phyloP scores from a whole-genome alignment of 768 basidiomycete genomes.

The Crassisporium funariophilum region DNA sequence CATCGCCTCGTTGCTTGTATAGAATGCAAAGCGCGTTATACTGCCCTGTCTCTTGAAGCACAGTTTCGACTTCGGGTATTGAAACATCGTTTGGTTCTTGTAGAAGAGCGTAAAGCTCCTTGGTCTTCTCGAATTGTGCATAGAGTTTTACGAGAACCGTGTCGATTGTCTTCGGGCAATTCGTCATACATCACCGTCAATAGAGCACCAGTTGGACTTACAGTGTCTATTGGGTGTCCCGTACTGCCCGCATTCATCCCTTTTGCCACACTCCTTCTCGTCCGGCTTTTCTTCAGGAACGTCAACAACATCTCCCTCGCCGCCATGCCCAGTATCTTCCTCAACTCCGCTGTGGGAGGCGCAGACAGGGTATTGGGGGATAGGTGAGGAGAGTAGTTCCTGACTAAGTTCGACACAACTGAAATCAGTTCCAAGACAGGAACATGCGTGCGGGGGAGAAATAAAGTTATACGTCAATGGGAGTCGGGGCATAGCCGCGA shows the following conservation, averaged over 20 bases:
- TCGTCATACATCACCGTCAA: slow-evolving; percentile 1
- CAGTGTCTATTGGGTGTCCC: slow-evolving; percentile 24
- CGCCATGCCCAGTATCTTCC: slow-evolving; percentile 59
- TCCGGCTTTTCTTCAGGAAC: slow-evolving; percentile 65
- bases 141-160: slow-evolving; percentile 80
- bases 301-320: slow-evolving; percentile 77
- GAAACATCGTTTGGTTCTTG: slow-evolving; percentile 55
- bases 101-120: slow-evolving; percentile 63
- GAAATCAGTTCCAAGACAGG: slow-evolving; percentile 67
- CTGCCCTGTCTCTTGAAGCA: slow-evolving; percentile 51
- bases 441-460: slow-evolving; percentile 28
- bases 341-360: slow-evolving; percentile 70
- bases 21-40: slow-evolving; percentile 65
- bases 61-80: slow-evolving; percentile 62
- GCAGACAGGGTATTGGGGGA: slow-evolving; percentile 67
- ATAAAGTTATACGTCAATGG: slow-evolving; percentile 27
- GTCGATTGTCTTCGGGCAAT: slow-evolving; percentile 63
- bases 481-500: slow-evolving; percentile 17
- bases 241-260: slow-evolving; percentile 22
- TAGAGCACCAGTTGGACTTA: slow-evolving; percentile 6
- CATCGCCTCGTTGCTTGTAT: slow-evolving; percentile 57
- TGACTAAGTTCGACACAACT: slow-evolving; percentile 90
- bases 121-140: slow-evolving; percentile 58
- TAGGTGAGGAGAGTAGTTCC: slow-evolving; percentile 90
- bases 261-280: slow-evolving; percentile 41